A percentile compares a stretch with the other conserved stretches of the same genome.
Conservation (phyloP, 805 yeast genomes). For the Sporopachydermia quercuum region DNA sequence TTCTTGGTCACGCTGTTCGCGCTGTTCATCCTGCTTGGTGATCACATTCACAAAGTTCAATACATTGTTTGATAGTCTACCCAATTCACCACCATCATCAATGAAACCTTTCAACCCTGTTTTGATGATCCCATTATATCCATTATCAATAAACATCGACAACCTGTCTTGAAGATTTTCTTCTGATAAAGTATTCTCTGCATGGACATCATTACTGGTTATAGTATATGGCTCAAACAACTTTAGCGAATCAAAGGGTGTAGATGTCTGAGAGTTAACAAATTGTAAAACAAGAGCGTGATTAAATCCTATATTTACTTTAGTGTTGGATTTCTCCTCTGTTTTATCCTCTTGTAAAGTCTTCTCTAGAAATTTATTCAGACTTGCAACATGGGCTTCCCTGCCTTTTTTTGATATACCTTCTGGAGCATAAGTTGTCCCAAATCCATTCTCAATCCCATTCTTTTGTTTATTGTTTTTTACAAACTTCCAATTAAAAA, state of each 20-base stretch:
- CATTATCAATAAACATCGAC: neutral
- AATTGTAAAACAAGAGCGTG: neutral
- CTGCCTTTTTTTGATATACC: neutral
- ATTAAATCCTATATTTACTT: slow-evolving; percentile 2
- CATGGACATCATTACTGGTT: neutral
- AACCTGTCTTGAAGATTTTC: neutral
- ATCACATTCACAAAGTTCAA: neutral
- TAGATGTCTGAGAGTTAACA: neutral
- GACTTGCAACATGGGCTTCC: neutral
- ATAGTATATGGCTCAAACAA: neutral
- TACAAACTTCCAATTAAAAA: slow-evolving; percentile 48
- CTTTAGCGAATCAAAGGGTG: neutral
- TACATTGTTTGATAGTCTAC: neutral
- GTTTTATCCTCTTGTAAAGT: slow-evolving; percentile 1
- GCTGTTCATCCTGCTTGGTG: too few species aligned
- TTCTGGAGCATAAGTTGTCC: neutral
- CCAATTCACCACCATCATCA: neutral
- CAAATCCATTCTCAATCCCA: slow-evolving; percentile 2
- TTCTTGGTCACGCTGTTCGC: too few species aligned
- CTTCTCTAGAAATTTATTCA: neutral
- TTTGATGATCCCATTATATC: neutral
- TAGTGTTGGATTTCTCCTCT: slow-evolving; percentile 3
- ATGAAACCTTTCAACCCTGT: neutral
- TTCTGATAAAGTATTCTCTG: neutral
- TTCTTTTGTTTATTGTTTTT: neutral